phyloP scores from a whole-genome alignment of 202 grass and related monocot species.

The Bolboschoenoplectus hybrid region DNA sequence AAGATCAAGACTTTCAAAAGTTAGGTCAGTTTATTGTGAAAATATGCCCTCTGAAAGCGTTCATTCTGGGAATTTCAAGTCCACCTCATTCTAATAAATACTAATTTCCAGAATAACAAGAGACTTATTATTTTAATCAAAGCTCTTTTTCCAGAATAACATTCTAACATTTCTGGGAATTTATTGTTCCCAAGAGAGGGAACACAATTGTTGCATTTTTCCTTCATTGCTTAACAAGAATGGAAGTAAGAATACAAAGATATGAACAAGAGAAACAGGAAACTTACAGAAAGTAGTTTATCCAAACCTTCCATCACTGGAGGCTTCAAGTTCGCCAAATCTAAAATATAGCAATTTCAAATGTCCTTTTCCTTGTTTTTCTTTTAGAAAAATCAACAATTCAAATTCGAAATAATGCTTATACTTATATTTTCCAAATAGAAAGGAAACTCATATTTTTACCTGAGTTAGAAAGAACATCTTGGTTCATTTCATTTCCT shows the following conservation, averaged over 20 bases:
- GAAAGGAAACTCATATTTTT: neutral
- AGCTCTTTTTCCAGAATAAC: neutral
- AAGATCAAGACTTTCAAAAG: conserved; percentile 3
- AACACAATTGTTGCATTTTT: conserved; percentile 10
- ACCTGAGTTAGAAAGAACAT: conserved; percentile 71
- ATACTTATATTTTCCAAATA: neutral
- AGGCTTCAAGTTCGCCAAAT: conserved; percentile 62
- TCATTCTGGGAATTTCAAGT: neutral
- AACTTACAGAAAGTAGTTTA: conserved; percentile 76
- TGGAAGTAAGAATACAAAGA: conserved; percentile 9
- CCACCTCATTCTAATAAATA: neutral
- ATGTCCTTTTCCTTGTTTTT: neutral
- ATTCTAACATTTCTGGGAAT: neutral
- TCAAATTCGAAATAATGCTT: neutral
- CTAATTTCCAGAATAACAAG: neutral
- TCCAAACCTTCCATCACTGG: conserved; percentile 91
- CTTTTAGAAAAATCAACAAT: neutral
- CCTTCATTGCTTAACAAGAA: conserved; percentile 22
- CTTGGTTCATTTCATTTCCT: conserved; percentile 70
- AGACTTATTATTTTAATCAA: neutral
- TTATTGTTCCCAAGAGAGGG: neutral
- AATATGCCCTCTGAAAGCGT: neutral
- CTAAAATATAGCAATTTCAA: conserved; percentile 42
- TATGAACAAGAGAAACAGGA: neutral
- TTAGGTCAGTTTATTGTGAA: neutral